Base-by-base conservation (phyloP, 345 rosid genomes). In the Rhizophora apiculata region DNA sequence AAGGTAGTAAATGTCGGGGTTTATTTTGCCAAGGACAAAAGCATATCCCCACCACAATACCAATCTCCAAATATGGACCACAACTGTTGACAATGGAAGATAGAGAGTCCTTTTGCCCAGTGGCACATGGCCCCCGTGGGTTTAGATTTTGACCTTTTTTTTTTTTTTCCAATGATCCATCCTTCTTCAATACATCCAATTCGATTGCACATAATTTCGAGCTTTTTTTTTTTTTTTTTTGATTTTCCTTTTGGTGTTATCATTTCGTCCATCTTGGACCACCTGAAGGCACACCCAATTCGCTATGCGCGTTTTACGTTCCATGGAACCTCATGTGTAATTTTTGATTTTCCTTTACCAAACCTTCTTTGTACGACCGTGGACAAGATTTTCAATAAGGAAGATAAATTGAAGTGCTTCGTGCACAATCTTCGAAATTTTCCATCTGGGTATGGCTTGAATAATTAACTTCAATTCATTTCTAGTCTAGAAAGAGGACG, bases 71-170 rank as follows among this genome's bases (percentile, higher is more conserved):
- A n/a, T 34, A 34, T 22, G 70, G 65, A 65, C 70, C 65, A 60
- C 70, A 51, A 65, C 11, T 57, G 59, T 37, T 31, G 2, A 19
- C 30, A 65, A 59, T 36, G 53, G 62, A 61, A 37, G 59, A 22
- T 39, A 59, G 76, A 59, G 76, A 59, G 29, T 52, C n/a, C 39
- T 65, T 59, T 64, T 21, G 36, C 59, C 65, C 60, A 49, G 31
- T 65, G 70, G 65, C 37, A 34, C 37, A 34, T 34, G 37, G 37
- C 37, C 59, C 65, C 60, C 32, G 22, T 65, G 70, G 60, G 21
- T 20, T 65, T 31, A 26, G 75, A 65, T 59, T 29, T n/a, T 46
- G 69, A 64, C 49, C 60, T 13, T 53, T 69, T 55, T 29, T 24
- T 24, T 24, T 24, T 24, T 24, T 24, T 24, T 0, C 58, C 64